A percentile compares a stretch with the other conserved stretches of the same genome.
Evolutionary conservation across 306 rosid genomes (phyloP).

Genomic region (Psophocarpus tetragonolobus): DNA sequence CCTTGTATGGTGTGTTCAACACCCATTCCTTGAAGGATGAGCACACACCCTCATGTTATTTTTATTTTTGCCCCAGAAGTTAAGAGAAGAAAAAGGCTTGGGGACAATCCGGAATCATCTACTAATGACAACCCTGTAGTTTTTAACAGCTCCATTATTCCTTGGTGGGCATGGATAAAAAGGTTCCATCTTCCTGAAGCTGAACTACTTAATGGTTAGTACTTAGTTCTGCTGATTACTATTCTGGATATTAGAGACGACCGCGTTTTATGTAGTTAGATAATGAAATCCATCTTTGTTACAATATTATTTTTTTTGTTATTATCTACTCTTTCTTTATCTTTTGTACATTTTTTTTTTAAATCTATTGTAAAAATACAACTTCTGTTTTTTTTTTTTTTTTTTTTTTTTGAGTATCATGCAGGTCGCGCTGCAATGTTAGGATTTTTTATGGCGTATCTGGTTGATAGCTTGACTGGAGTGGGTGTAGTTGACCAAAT

Average conservation of each 20-base stretch:
- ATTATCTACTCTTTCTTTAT: neutral
- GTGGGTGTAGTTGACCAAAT: constrained; percentile 80
- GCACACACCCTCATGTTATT: neutral
- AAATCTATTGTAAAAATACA: neutral
- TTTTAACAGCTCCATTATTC: constrained; percentile 72
- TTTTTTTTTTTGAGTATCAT: neutral
- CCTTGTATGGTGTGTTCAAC: too few species aligned
- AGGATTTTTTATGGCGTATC: constrained; percentile 76
- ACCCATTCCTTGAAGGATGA: too few species aligned
- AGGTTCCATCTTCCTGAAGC: constrained; percentile 92
- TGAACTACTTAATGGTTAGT: constrained; percentile 72
- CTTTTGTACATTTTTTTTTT: neutral
- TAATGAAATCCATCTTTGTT: neutral
- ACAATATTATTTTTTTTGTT: neutral
- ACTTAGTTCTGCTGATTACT: neutral
- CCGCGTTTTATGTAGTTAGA: neutral
- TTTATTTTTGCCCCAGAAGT: constrained; percentile 56
- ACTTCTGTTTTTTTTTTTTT: neutral
- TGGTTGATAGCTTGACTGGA: constrained; percentile 92
- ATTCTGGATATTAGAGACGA: neutral
- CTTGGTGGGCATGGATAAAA: constrained; percentile 94
- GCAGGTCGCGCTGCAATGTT: constrained; percentile 48
- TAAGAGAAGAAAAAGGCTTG: constrained; percentile 79
- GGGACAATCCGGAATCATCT: constrained; percentile 64
- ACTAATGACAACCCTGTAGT: constrained; percentile 65